Evolutionary conservation across 495 filamentous ascomycete genomes (phyloP), one percentile per base, ranked within the genome.

Genomic region (Hypoxylon fragiforme): DNA sequence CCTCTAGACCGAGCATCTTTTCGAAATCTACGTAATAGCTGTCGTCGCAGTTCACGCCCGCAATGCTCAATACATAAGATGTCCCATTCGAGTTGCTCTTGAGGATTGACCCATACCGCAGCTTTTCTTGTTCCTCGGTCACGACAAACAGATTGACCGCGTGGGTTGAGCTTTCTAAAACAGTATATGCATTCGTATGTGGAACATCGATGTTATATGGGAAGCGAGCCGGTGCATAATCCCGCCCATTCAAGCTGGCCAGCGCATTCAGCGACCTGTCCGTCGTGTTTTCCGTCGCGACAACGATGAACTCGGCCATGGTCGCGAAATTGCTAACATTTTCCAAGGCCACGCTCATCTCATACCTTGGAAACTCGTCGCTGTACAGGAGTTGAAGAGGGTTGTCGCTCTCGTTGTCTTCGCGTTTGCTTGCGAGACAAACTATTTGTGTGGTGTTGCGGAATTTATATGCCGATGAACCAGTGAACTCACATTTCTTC

Each of bases 51-150:
- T 96, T 96, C 60, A 97, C 88, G 0, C 78, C 81, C 39, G 79
- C 72, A 7, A 92, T 73, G 68, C 87, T 92, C 41, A 92, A 73
- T 15, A 95, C 89, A 60, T 97, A 99, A 2, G 87, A 92, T 0
- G 94, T 97, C 30, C 94, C 94, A 65, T 97, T 97, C 62, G 89
- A 96, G 72, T 99, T 99, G 60, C 90, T 95, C 79, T 97, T 97
- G 64, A 99, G 79, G 44, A 99, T 85, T 18, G 84, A 83, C n/a
- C 94, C 94, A 56, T 87, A 90, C 45, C 85, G 82, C 26, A 77
- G 79, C 2, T 78, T 84, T 18, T 74, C 61, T 6, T 71, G 70
- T 19, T 74, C 76, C 49, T 85, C 85, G 40, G 89, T 86, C 2
- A 85, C 89, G 12, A 97, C 91, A 53, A 96, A 91, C 47, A 99